Conservation (phyloP, 768 basidiomycete species). For the Collybia sordida region DNA sequence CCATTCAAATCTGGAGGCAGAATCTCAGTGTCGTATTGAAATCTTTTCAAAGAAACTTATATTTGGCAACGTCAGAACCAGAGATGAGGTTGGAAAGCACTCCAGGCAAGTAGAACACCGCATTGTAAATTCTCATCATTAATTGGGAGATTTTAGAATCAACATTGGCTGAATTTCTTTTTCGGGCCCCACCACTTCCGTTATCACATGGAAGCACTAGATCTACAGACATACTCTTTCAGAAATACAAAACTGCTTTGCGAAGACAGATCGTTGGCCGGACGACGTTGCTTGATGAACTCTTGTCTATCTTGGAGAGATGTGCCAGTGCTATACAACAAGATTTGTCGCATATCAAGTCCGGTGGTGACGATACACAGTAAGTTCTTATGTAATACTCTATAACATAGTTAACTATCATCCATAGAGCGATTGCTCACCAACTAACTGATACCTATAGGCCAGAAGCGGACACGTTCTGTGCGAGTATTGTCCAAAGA, state of each 20-base stretch:
- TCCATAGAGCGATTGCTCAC: constrained; percentile 36
- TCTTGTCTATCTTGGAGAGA: constrained; percentile 58
- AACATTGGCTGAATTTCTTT: constrained; percentile 55
- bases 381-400: constrained; percentile 25
- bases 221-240: constrained; percentile 47
- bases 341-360: constrained; percentile 52
- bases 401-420: constrained; percentile 1
- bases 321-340: constrained; percentile 56
- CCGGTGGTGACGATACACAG: constrained; percentile 41
- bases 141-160: constrained; percentile 35
- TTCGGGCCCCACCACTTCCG: constrained; percentile 50
- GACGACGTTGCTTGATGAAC: constrained; percentile 57
- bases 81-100: constrained; percentile 1
- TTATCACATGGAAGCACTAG: constrained; percentile 38
- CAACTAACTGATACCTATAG: constrained; percentile 46
- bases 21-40: constrained; percentile 42
- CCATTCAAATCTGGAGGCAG: constrained; percentile 58
- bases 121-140: too few relatives aligned
- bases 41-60: constrained; percentile 46
- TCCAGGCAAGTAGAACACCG: too few relatives aligned
- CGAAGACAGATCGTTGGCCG: constrained; percentile 66
- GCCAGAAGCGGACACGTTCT: constrained; percentile 50
- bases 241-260: constrained; percentile 59
- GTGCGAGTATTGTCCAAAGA: constrained; percentile 37
- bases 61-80: constrained; percentile 33